Percentiles rank a stretch among this genome's conserved stretches.
Conservation (phyloP, 192 early-diverging fungal genomes). For the Cladochytrium replicatum region DNA sequence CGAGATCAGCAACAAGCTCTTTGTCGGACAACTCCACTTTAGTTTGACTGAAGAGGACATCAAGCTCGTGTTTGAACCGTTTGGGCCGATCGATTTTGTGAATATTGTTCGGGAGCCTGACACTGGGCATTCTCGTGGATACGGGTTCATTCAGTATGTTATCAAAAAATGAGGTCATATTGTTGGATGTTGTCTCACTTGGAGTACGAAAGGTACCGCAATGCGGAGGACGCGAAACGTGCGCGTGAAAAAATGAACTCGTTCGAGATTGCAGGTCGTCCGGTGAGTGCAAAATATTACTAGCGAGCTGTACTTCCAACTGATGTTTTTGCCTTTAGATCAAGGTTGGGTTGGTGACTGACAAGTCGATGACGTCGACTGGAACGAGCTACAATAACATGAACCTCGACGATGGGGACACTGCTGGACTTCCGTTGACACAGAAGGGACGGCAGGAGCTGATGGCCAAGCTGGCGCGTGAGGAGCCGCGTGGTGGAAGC, state of each 20-base stretch:
- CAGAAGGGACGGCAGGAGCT: constrained; percentile 61
- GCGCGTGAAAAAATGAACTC: constrained; percentile 80
- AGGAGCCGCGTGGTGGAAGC: constrained; percentile 29
- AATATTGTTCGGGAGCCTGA: constrained; percentile 66
- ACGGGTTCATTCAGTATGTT: constrained; percentile 60
- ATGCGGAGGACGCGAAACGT: constrained; percentile 58
- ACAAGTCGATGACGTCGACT: constrained; percentile 46
- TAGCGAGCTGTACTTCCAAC: neutral
- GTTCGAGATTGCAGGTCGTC: constrained; percentile 60
- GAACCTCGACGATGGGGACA: constrained; percentile 34
- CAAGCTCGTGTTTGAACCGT: constrained; percentile 66
- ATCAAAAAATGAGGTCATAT: neutral
- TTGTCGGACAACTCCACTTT: constrained; percentile 36
- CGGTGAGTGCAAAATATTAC: constrained; percentile 11
- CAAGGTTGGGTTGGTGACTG: constrained; percentile 64
- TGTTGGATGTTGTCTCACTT: constrained; percentile 11
- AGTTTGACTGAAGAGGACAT: constrained; percentile 58
- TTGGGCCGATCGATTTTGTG: constrained; percentile 77
- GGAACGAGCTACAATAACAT: constrained; percentile 21
- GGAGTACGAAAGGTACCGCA: constrained; percentile 34
- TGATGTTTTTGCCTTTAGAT: constrained; percentile 37
- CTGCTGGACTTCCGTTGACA: constrained; percentile 55
- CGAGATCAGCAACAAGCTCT: constrained; percentile 21
- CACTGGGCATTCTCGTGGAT: constrained; percentile 63
- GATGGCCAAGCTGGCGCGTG: constrained; percentile 67